Base-by-base conservation (phyloP, 176 grass and related monocot species). In the Oryza brachyantha region DNA sequence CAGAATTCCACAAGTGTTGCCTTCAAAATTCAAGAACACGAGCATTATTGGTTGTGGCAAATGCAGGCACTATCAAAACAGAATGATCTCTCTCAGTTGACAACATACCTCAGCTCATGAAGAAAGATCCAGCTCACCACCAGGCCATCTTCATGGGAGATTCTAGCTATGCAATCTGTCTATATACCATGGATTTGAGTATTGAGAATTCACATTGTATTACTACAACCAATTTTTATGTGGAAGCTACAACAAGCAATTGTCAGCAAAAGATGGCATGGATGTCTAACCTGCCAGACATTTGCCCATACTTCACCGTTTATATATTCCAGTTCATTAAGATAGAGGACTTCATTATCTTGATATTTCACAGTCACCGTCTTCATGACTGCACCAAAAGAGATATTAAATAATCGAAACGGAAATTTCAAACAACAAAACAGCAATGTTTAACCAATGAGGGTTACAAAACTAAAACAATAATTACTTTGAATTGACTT, bases 131-230 rank as follows among this genome's bases (percentile, higher is more conserved):
- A 97, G 79, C 94, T 66, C 58, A 77, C 58, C 41, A 97, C 91
- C 13, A 13, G 66, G 35, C 94, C 94, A 90, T 94, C 87, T 62
- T 94, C 46, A 32, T 85, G 85, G 54, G 94, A 92, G 43, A 97
- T 68, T 90, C 91, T 88, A 86, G 91, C 94, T 86, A 97, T 83
- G 94, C 94, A 97, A 92, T 97, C 94, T 88, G 94, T 94, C 94
- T 97, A 90, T 73, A 88, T 72, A 74, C 43, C 72, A 71, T 25
- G 70, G 65, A 13, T 86, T 78, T 52, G 42, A 82, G 79, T 80
- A 81, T 1, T 84, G 31, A 91, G 78, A 81, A 6, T 59, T 65
- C 21, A 77, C 26, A 2, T 65, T 52, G 41, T 76, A 52, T 58
- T 57, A 45, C 43, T n/a, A n/a, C n/a, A n/a, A 72, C 3, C 57